These are phyloP conservation scores for Globisporangium irregulare DNA, from an alignment of 352 stramenopile species.

Conservation along the genomic window DNA sequence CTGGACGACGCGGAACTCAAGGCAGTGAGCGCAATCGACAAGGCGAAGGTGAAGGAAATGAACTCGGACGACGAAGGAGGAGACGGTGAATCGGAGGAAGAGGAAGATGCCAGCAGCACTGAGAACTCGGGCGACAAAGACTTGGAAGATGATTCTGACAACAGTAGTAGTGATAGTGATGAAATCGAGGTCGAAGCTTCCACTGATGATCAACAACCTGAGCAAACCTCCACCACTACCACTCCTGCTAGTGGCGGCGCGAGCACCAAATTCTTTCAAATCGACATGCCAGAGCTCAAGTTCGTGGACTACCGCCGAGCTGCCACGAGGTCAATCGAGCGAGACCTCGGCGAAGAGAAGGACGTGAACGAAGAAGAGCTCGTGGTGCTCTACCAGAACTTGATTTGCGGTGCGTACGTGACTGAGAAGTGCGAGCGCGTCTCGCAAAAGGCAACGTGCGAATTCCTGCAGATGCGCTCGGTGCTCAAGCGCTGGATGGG, in stretches of 20 bases:
- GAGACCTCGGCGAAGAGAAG: conserved; percentile 31
- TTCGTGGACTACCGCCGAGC: conserved; percentile 47
- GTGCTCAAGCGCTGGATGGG: conserved; percentile 57
- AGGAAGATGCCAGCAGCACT: conserved; percentile 12
- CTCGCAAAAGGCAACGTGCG: conserved; percentile 39
- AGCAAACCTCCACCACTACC: not conserved
- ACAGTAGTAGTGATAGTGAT: conserved; percentile 10
- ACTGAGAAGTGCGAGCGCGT: conserved; percentile 46
- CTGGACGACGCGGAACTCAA: conserved; percentile 29
- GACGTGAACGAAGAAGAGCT: conserved; percentile 42
- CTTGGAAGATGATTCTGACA: conserved; percentile 15
- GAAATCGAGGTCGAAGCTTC: conserved; percentile 16
- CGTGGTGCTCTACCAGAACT: conserved; percentile 38
- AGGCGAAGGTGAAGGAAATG: conserved; percentile 20
- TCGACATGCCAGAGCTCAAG: conserved; percentile 43
- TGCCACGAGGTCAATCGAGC: conserved; percentile 34
- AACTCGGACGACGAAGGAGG: conserved; percentile 17
- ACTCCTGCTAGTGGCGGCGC: not conserved
- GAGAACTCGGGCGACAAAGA: conserved; percentile 15
- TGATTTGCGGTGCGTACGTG: conserved; percentile 45
- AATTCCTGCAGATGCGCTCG: conserved; percentile 60
- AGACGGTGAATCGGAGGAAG: conserved; percentile 19
- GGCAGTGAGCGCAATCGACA: conserved; percentile 21
- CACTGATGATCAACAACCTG: not conserved
- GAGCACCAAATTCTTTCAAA: conserved; percentile 37